Base-by-base conservation (phyloP, 805 yeast genomes). In the Cyberlindnera xylosilytica region DNA sequence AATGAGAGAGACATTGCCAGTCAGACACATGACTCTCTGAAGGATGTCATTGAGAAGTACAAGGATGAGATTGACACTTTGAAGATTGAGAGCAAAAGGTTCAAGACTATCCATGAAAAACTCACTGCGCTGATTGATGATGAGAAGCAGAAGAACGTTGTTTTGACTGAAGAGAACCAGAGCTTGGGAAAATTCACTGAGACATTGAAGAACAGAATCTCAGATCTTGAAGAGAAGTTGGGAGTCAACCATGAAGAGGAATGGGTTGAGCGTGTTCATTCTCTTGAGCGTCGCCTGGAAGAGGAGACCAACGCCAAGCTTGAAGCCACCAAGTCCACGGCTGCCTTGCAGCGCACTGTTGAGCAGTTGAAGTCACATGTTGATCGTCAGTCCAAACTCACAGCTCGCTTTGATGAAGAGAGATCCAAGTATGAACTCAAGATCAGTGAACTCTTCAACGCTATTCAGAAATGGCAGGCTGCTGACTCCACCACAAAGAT, bases 101-200 rank as follows among this genome's bases (percentile, higher is more conserved):
- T 50, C 16, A 55, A 58, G 35, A 20, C 37, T 4, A 41, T 51
- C 16, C 44, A 62, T 16, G 51, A 60, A 5, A 51, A 56, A 5
- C 52, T 64, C 41, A 56, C 51, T 18, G 42, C 51, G 3, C 20
- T 49, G 15, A 52, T 59, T 43, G 70, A 67, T 33, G 58, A 58
- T 12, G 66, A 73, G 41, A 74, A 79, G 45, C 74, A 74, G 34
- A 78, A 78, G 35, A 72, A 75, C 30, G 65, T 81, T 43, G 77
- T 79, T 38, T 61, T 80, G 4, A 63, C 69, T 19, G 87, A 85
- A 59, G 93, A 85, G 56, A 83, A 81, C 53, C 80, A 79, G 53
- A 74, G 83, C 1, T 57, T 84, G 33, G 76, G 74, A 20, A 80
- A 71, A 47, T 72, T 70, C 45, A 79, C 82, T 52, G 62, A 63